phyloP scores from a whole-genome alignment of 148 eudicot species.

The Nepenthes gracilis region DNA sequence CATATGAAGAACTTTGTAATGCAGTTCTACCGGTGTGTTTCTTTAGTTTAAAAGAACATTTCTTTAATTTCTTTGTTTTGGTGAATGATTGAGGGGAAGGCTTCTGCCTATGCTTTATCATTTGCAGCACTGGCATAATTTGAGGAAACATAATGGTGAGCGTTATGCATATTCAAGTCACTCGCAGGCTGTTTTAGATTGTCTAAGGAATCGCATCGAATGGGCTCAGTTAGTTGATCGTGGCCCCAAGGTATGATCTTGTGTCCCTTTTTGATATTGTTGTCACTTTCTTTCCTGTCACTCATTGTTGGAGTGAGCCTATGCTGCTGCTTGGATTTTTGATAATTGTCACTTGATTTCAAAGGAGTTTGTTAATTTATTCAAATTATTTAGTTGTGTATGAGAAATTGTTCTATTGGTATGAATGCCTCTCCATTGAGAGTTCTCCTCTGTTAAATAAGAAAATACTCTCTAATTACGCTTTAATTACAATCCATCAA shows the following conservation, averaged over 20 bases:
- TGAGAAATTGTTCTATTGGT: too few relatives aligned
- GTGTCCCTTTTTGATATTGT: background rate
- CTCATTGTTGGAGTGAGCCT: background rate
- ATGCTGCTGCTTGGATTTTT: too few relatives aligned
- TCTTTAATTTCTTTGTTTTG: constrained; percentile 1
- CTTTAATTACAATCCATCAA: too few relatives aligned
- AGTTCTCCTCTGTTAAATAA: too few relatives aligned
- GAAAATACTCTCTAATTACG: too few relatives aligned
- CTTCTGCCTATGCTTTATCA: constrained; percentile 4
- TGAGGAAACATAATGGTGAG: constrained; percentile 98
- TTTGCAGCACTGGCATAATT: constrained; percentile 83
- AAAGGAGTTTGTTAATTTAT: too few relatives aligned
- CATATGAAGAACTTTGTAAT: constrained; percentile 83
- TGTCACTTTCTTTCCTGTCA: background rate
- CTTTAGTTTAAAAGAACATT: constrained; percentile 7
- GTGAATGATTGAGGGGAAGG: background rate
- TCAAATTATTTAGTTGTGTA: too few relatives aligned
- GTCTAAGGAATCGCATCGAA: constrained; percentile 88
- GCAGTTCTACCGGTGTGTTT: constrained; percentile 77
- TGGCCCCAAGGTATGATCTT: constrained; percentile 78
- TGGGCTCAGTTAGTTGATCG: constrained; percentile 97
- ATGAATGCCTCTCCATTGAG: too few relatives aligned
- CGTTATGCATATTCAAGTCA: constrained; percentile 92
- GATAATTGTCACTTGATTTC: too few relatives aligned
- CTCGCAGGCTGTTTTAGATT: constrained; percentile 95